phyloP scores from a whole-genome alignment of 202 grass and related monocot genomes.

The Zoysia matrella region DNA sequence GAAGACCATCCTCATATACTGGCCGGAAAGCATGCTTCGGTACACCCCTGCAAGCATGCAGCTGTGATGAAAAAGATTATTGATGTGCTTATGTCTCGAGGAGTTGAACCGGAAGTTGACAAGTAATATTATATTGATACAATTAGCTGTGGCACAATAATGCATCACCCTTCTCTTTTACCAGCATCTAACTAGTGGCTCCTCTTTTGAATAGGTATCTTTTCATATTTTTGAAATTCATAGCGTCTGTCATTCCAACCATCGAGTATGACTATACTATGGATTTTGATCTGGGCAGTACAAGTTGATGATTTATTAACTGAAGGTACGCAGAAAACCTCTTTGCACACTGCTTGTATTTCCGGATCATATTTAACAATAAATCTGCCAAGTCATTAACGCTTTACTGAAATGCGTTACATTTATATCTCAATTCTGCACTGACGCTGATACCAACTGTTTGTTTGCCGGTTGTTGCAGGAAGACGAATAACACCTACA shows the following conservation, averaged over 20 bases:
- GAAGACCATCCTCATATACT: constrained; percentile 94
- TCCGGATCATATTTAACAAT: not conserved
- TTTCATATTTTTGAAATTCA: constrained; percentile 99
- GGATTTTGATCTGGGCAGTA: constrained; percentile 90
- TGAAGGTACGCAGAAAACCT: constrained; percentile 32
- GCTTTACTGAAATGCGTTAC: not conserved
- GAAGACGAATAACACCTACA: not conserved
- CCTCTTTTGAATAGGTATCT: constrained; percentile 65
- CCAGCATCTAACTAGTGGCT: not conserved
- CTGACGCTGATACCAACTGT: constrained; percentile 13
- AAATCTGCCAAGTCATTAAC: not conserved
- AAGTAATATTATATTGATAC: constrained; percentile 57
- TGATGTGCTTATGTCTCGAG: constrained; percentile 81
- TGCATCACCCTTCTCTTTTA: not conserved
- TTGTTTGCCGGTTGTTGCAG: constrained; percentile 17
- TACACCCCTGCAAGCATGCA: constrained; percentile 91
- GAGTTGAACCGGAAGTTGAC: constrained; percentile 93
- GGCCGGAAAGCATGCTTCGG: constrained; percentile 83
- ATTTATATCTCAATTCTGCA: not conserved
- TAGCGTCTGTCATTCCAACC: constrained; percentile 91
- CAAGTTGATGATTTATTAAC: constrained; percentile 52
- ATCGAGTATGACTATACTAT: constrained; percentile 98
- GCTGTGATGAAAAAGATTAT: constrained; percentile 99
- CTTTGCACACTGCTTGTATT: not conserved
- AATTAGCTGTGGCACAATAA: not conserved